These are phyloP conservation scores for Aspergillus wentii DNA, from an alignment of 495 filamentous ascomycete species.

Conservation along the genomic window DNA sequence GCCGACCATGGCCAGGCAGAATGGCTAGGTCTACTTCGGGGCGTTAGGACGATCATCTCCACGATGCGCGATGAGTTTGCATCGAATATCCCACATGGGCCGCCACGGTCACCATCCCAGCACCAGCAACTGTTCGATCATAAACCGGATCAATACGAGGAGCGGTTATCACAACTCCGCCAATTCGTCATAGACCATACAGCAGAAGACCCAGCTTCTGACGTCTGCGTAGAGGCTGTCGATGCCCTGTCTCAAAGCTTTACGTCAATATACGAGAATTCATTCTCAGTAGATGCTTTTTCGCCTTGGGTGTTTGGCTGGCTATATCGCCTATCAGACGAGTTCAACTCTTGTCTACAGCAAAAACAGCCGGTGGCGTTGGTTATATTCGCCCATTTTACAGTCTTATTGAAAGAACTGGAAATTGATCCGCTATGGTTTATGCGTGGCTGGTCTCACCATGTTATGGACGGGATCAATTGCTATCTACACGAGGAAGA, in stretches of 20 bases:
- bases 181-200: slow-evolving; percentile 10
- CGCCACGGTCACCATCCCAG: not conserved
- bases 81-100: slow-evolving; percentile 1
- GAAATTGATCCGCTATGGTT: slow-evolving; percentile 26
- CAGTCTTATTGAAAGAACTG: slow-evolving; percentile 28
- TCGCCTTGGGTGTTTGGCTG: slow-evolving; percentile 22
- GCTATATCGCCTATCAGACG: slow-evolving; percentile 23
- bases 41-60: slow-evolving; percentile 26
- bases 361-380: slow-evolving; percentile 30
- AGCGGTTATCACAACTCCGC: slow-evolving; percentile 3
- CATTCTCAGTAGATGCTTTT: slow-evolving; percentile 7
- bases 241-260: too few relatives aligned
- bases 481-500: slow-evolving; percentile 10
- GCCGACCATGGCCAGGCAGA: slow-evolving; percentile 26
- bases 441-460: slow-evolving; percentile 24
- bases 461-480: slow-evolving; percentile 22
- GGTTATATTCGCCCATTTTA: slow-evolving; percentile 37
- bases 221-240: too few relatives aligned
- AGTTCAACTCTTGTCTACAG: slow-evolving; percentile 25
- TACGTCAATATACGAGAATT: slow-evolving; percentile 12
- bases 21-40: slow-evolving; percentile 34
- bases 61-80: slow-evolving; percentile 12
- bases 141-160: not conserved
- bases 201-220: too few relatives aligned
- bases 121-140: slow-evolving; percentile 11